phyloP scores from a whole-genome alignment of 1,284 basidiomycete species.

The Cutaneotrichosporon curvatum region DNA sequence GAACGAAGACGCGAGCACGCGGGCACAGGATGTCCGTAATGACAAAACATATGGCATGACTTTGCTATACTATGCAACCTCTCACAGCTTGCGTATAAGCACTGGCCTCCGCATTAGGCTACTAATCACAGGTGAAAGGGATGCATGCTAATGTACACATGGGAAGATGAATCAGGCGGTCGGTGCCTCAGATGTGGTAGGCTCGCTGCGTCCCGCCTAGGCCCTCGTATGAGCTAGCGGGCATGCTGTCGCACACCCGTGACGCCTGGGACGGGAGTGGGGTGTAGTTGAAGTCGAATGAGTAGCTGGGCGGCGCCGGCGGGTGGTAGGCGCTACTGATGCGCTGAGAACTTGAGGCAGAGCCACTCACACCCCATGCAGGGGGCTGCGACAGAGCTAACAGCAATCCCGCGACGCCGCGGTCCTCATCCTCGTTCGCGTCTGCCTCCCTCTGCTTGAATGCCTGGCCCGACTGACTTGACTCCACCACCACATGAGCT shows the following conservation, averaged over 20 bases:
- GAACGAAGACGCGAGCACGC: not conserved
- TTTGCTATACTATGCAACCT: constrained; percentile 12
- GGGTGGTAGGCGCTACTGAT: not conserved
- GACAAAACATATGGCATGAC: not conserved
- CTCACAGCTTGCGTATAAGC: constrained; percentile 12
- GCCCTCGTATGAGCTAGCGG: no score
- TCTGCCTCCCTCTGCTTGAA: not conserved
- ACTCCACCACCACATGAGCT: no score
- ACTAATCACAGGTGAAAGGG: no score
- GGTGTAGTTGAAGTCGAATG: not conserved
- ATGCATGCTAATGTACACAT: no score
- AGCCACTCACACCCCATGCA: constrained; percentile 1
- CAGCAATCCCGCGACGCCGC: not conserved
- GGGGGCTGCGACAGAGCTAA: constrained; percentile 24
- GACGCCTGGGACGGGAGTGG: no score
- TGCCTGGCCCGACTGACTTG: not conserved
- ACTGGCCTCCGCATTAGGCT: no score
- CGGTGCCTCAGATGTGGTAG: no score
- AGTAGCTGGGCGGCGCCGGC: not conserved
- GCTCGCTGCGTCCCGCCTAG: no score
- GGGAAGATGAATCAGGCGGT: no score
- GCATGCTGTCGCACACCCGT: no score
- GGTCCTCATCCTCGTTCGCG: not conserved
- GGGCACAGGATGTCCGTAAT: no score
- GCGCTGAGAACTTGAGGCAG: not conserved